phyloP scores from a whole-genome alignment of 2,329 filamentous ascomycete genomes.

The Bipolaris zeicola region DNA sequence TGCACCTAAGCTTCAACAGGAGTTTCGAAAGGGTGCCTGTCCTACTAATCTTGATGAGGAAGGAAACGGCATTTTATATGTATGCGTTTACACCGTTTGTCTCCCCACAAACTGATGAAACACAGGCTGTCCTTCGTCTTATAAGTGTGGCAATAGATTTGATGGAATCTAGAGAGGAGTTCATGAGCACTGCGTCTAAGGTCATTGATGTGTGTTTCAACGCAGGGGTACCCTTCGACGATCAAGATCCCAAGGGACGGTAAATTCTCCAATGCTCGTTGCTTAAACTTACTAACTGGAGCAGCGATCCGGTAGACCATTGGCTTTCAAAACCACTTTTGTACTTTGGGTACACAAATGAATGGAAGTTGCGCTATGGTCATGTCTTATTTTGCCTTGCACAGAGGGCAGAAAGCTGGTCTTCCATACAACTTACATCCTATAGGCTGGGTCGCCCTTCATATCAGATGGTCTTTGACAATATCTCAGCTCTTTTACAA shows the following conservation, averaged over 20 bases:
- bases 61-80: neutral
- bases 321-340: neutral
- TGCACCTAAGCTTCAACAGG: neutral
- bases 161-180: too few relatives aligned
- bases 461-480: too few relatives aligned
- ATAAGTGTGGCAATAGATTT: fast-evolving
- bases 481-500: neutral
- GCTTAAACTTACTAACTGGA: neutral
- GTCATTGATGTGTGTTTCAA: neutral
- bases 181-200: too few relatives aligned
- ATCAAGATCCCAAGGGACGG: neutral
- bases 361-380: neutral
- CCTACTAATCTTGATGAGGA: neutral
- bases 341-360: neutral
- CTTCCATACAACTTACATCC: neutral
- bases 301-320: neutral
- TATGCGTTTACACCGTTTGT: neutral
- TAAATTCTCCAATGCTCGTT: neutral
- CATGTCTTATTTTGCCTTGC: neutral
- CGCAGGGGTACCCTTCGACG: neutral
- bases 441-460: fast-evolving
- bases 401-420: neutral
- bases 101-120: too few relatives aligned
- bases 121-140: neutral
- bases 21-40: neutral